phyloP scores from a whole-genome alignment of 1,284 basidiomycete species.

The Apiotrichum sp. region DNA sequence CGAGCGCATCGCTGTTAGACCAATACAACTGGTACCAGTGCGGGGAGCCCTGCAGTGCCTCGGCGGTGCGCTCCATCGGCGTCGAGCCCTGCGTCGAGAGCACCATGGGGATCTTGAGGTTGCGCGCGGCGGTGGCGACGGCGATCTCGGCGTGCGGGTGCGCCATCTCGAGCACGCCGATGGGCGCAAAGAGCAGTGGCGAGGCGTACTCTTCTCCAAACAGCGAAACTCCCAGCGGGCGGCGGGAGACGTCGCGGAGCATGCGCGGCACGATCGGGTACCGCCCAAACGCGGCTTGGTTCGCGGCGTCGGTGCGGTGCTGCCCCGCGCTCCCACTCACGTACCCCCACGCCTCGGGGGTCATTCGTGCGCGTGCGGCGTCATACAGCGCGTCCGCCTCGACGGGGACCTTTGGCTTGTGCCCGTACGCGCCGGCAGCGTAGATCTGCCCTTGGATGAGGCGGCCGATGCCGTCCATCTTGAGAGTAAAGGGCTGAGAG shows the following conservation, averaged over 20 bases:
- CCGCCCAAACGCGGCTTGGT: conserved; percentile 11
- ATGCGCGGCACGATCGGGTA: conserved; percentile 59
- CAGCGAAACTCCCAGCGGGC: conserved; percentile 57
- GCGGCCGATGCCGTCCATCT: conserved; percentile 5
- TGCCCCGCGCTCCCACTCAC: conserved; percentile 17
- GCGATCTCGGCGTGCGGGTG: conserved; percentile 60
- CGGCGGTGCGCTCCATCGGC: conserved; percentile 65
- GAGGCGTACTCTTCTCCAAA: conserved; percentile 61
- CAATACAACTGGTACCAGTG: conserved; percentile 79
- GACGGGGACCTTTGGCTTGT: conserved; percentile 6
- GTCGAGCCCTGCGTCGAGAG: conserved; percentile 65
- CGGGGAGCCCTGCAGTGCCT: conserved; percentile 57
- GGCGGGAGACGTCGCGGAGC: conserved; percentile 61
- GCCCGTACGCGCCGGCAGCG: conserved; percentile 7
- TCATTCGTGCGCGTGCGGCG: conserved; percentile 5
- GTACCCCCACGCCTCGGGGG: conserved; percentile 11
- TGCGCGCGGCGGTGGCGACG: conserved; percentile 59
- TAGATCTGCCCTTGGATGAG: conserved; percentile 11
- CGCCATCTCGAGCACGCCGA: conserved; percentile 67
- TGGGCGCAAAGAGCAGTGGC: conserved; percentile 64
- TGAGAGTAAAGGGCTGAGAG: background rate
- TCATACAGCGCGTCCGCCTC: conserved; percentile 8
- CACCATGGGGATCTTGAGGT: conserved; percentile 61
- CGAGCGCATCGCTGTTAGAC: conserved; percentile 48
- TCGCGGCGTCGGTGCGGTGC: conserved; percentile 12